Evolutionary conservation across 345 rosid genomes (phyloP).

Genomic region (Corchorus olitorius): DNA sequence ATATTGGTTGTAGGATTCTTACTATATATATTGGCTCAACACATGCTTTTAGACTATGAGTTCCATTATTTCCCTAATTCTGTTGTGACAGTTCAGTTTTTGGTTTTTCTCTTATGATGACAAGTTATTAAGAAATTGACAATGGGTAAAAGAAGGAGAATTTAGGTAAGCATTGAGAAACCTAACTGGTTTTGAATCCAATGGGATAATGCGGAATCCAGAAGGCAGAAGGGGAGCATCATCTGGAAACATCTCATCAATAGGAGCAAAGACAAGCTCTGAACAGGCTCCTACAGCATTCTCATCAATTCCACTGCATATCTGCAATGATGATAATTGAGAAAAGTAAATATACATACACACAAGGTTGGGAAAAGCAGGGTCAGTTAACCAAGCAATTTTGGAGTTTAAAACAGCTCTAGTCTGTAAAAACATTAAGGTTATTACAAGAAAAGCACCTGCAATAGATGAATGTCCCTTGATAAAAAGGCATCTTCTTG

Average conservation of each 20-base stretch:
- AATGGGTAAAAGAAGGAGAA: background rate
- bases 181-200: conserved; percentile 86
- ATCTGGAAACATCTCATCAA: conserved; percentile 97
- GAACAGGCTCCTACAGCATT: conserved; percentile 92
- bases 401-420: background rate
- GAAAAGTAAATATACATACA: background rate
- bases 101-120: background rate
- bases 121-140: background rate
- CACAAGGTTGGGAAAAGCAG: background rate
- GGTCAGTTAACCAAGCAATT: background rate
- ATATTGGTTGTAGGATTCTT: background rate
- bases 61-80: background rate
- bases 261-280: conserved; percentile 94
- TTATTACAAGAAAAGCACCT: conserved; percentile 48
- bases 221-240: conserved; percentile 97
- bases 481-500: conserved; percentile 97
- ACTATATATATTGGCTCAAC: background rate
- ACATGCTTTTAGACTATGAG: background rate
- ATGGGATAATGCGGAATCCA: conserved; percentile 90
- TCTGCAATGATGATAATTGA: conserved; percentile 40
- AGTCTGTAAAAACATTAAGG: background rate
- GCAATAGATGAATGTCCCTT: conserved; percentile 91
- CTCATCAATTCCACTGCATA: conserved; percentile 93
- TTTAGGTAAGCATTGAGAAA: conserved; percentile 12
- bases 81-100: background rate